These are phyloP conservation scores for Naganishia vishniacii DNA, from an alignment of 768 basidiomycete species.

Conservation along the genomic window DNA sequence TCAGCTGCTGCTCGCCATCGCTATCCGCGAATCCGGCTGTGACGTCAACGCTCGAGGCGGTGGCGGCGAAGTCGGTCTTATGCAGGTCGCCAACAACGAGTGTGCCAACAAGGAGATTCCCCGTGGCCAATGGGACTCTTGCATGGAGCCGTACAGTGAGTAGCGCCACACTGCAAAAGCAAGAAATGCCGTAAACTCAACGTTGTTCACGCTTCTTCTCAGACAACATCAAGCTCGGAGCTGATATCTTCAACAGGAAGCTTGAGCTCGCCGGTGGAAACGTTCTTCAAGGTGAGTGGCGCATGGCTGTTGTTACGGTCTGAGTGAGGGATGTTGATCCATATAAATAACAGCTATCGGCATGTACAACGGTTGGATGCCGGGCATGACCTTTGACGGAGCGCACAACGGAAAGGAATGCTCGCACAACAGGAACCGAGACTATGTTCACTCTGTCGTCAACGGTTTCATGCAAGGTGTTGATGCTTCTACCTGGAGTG, in stretches of 20 bases:
- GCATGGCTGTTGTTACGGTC: not conserved
- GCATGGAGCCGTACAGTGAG: constrained; percentile 6
- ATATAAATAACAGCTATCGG: constrained; percentile 53
- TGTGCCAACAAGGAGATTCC: constrained; percentile 48
- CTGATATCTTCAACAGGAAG: constrained; percentile 26
- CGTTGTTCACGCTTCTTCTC: not conserved
- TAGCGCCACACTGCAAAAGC: not conserved
- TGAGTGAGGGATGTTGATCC: too few relatives aligned
- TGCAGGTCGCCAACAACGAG: constrained; percentile 78
- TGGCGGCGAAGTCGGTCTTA: constrained; percentile 77
- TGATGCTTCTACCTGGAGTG: not conserved
- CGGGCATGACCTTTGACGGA: constrained; percentile 39
- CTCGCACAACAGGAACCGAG: constrained; percentile 9
- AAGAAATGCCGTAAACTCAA: not conserved
- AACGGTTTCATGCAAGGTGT: constrained; percentile 16
- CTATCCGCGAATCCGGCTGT: constrained; percentile 81
- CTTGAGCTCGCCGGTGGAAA: constrained; percentile 35
- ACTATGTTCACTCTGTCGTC: constrained; percentile 9
- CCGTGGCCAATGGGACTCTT: not conserved
- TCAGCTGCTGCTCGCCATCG: constrained; percentile 75
- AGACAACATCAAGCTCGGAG: constrained; percentile 53
- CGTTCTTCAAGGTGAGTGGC: constrained; percentile 32
- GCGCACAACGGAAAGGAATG: constrained; percentile 51
- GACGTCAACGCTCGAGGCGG: constrained; percentile 64
- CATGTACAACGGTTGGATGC: constrained; percentile 53